Evolutionary conservation across 768 basidiomycete species (phyloP).

Genomic region (Pleurotus cornucopiae): DNA sequence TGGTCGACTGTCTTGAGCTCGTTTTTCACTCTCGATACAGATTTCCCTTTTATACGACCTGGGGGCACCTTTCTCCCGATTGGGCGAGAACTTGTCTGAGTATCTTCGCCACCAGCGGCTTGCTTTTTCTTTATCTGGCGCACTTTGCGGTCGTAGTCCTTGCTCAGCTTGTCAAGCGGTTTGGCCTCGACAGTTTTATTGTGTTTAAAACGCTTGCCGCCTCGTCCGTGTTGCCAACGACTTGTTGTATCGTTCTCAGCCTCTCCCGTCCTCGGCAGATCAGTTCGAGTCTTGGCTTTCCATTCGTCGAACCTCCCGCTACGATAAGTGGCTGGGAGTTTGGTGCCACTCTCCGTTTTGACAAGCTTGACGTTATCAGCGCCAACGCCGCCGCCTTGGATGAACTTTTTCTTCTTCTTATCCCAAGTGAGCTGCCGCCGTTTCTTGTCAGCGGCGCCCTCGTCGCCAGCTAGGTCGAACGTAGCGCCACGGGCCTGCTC

Average conservation of each 20-base stretch:
- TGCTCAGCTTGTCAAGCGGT: constrained; percentile 70
- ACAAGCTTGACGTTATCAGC: constrained; percentile 94
- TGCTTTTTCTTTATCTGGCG: constrained; percentile 59
- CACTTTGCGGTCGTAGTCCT: constrained; percentile 70
- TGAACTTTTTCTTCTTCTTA: constrained; percentile 92
- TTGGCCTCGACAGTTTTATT: constrained; percentile 60
- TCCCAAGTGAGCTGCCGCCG: constrained; percentile 83
- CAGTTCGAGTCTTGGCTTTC: constrained; percentile 74
- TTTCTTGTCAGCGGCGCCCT: constrained; percentile 53
- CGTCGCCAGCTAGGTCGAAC: constrained; percentile 83
- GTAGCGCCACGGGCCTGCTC: constrained; percentile 77
- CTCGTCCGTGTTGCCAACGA: constrained; percentile 31
- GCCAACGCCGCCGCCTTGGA: constrained; percentile 79
- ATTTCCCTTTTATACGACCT: constrained; percentile 55
- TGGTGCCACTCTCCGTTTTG: constrained; percentile 86
- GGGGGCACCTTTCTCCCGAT: constrained; percentile 32
- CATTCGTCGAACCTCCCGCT: constrained; percentile 96
- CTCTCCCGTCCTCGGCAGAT: constrained; percentile 81
- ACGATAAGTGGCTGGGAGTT: constrained; percentile 87
- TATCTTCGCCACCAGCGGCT: constrained; percentile 25
- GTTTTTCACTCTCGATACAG: constrained; percentile 61
- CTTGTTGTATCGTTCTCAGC: constrained; percentile 47
- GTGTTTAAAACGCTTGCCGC: constrained; percentile 71
- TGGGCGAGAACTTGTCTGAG: constrained; percentile 15
- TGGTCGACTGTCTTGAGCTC: constrained; percentile 88